Evolutionary conservation across 2,329 filamentous ascomycete species (phyloP), one percentile per base, ranked within the genome.

Genomic region (Aphanocladium album): DNA sequence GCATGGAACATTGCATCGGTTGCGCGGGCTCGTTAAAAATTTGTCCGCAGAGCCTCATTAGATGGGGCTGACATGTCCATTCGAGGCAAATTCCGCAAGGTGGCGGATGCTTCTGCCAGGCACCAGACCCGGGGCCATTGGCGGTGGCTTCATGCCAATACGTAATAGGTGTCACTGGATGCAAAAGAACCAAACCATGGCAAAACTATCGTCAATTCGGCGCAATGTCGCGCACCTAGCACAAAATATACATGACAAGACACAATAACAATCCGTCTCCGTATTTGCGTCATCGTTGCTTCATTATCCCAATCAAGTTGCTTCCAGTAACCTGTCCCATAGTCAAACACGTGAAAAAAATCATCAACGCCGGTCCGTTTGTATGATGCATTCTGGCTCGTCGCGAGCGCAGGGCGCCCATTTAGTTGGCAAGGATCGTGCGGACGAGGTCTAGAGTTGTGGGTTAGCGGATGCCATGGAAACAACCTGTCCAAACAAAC

Each of bases 341-440:
- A 62, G 51, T 62, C 61, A 60, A 62, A 72, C 65, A 74, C 69
- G 71, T 69, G 65, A 68, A 64, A 63, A 62, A 58, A 51, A 35
- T 30, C 37, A 62, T 63, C 64, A 62, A 59, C 54, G 59, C 58
- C 63, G 39, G 45, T 55, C 59, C 59, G 25, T 62, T 53, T 60
- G 52, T 57, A 60, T 60, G n/a, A 59, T 58, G 59, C 43, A 60
- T 51, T 51, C 43, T 37, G 51, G 57, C 46, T 50, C 43, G 33
- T 35, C 30, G 45, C 30, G 33, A 57, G 53, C 52, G 35, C 27
- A 57, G 37, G 25, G 21, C 52, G 49, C 56, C 19, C 75, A 57
- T 63, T 69, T 83, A 95, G 79, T 93, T 93, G 75, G 90, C 89
- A 67, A 95, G 87, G 72, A 95, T 92, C 57, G 90, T 93, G 71